phyloP scores from a whole-genome alignment of 2,329 filamentous ascomycete species.

The Claviceps sp. region DNA sequence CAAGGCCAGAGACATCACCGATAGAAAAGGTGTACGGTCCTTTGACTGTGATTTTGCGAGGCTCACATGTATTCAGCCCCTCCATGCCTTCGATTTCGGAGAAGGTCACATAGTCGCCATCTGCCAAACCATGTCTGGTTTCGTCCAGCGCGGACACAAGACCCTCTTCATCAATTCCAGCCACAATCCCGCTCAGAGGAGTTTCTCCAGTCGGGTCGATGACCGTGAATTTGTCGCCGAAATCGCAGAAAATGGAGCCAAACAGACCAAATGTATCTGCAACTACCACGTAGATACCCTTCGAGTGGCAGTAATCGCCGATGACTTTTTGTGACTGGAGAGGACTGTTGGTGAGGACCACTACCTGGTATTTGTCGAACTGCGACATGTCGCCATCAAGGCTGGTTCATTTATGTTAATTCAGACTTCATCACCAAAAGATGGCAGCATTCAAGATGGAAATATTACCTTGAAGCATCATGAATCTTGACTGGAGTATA shows the following conservation, averaged over 20 bases:
- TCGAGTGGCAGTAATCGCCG: conserved; percentile 85
- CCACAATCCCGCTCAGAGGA: conserved; percentile 75
- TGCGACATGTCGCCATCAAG: conserved; percentile 65
- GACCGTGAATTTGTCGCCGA: conserved; percentile 84
- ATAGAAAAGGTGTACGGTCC: conserved; percentile 97
- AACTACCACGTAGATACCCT: conserved; percentile 81
- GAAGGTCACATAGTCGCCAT: conserved; percentile 94
- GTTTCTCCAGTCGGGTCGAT: conserved; percentile 86
- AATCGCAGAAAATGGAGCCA: conserved; percentile 92
- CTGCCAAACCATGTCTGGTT: conserved; percentile 85
- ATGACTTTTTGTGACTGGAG: conserved; percentile 71
- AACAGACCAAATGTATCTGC: conserved; percentile 90
- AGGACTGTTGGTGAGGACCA: conserved; percentile 77
- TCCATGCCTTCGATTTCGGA: conserved; percentile 90
- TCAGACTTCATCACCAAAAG: not conserved
- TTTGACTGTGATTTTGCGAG: conserved; percentile 85
- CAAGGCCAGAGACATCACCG: conserved; percentile 77
- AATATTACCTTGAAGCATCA: conserved; percentile 36
- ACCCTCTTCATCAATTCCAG: conserved; percentile 77
- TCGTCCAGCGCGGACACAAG: conserved; percentile 89
- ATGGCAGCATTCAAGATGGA: conserved; percentile 2
- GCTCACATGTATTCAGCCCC: conserved; percentile 65
- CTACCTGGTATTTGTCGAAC: conserved; percentile 81
- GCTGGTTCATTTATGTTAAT: conserved; percentile 23
- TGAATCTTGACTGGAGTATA: conserved; percentile 86